Evolutionary conservation across 2,329 filamentous ascomycete species (phyloP).

Genomic region (Fusarium sp.): DNA sequence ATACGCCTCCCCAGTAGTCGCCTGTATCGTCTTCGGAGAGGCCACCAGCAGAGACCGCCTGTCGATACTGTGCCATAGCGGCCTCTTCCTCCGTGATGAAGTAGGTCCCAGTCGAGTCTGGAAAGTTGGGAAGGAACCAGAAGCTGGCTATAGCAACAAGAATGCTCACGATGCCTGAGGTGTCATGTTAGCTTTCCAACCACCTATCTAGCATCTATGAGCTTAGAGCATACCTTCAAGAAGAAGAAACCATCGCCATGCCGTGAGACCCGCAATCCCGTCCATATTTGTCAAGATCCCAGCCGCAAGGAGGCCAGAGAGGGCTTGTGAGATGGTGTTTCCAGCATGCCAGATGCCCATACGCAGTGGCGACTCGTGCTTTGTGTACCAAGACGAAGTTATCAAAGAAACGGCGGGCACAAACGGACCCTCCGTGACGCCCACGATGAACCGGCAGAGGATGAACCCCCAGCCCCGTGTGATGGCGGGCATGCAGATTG

Average conservation of each 20-base stretch:
- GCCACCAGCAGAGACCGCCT: constrained; percentile 52
- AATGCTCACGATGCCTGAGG: constrained; percentile 47
- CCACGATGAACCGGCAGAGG: constrained; percentile 49
- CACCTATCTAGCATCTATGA: rapidly evolving
- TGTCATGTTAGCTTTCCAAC: rapidly evolving
- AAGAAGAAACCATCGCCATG: constrained; percentile 59
- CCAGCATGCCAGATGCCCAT: constrained; percentile 61
- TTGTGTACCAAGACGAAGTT: constrained; percentile 61
- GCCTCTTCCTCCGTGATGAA: constrained; percentile 54
- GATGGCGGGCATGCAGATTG: constrained; percentile 57
- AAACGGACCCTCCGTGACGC: constrained; percentile 52
- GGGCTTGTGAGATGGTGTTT: constrained; percentile 57
- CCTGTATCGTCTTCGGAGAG: constrained; percentile 51
- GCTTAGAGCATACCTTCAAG: constrained; percentile 44
- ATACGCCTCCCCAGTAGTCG: constrained; percentile 54
- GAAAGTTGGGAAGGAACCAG: constrained; percentile 53
- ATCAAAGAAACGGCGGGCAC: constrained; percentile 59
- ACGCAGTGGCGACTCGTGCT: constrained; percentile 55
- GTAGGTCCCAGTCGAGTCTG: constrained; percentile 46
- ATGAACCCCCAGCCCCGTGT: constrained; percentile 45
- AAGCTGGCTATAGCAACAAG: constrained; percentile 47
- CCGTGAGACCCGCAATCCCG: constrained; percentile 46
- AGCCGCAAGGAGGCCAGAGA: constrained; percentile 58
- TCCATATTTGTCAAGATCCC: constrained; percentile 59
- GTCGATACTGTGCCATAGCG: constrained; percentile 53